Conservation (phyloP, 768 basidiomycete species). For the Dentipellis sp. region DNA sequence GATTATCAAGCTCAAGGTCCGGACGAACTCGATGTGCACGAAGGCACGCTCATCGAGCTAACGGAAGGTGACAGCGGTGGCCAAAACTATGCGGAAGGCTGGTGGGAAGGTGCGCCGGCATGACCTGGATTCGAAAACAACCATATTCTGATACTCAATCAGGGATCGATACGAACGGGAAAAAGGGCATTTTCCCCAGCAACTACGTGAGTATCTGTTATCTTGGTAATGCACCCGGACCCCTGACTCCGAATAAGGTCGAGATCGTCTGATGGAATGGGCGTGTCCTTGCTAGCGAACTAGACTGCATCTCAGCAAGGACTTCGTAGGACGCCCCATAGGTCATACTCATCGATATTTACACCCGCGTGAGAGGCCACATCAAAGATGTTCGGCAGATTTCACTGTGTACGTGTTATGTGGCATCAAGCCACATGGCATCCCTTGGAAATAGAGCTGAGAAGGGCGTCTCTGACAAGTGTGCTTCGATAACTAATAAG, state of each 20-base stretch:
- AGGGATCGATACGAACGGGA: slow-evolving; percentile 54
- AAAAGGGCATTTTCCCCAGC: slow-evolving; percentile 78
- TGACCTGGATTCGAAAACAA: neutral
- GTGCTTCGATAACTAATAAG: too few relatives aligned
- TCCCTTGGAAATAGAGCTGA: too few relatives aligned
- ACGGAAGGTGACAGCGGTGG: slow-evolving; percentile 54
- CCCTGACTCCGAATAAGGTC: neutral
- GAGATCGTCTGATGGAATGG: neutral
- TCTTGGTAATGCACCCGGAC: neutral
- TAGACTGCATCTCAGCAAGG: too few relatives aligned
- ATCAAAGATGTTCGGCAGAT: too few relatives aligned
- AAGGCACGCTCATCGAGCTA: slow-evolving; percentile 55
- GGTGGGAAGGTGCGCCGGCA: slow-evolving; percentile 69
- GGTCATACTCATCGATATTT: too few relatives aligned
- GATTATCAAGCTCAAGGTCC: slow-evolving; percentile 64
- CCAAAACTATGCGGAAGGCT: slow-evolving; percentile 63
- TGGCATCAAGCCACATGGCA: too few relatives aligned
- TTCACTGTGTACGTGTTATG: too few relatives aligned
- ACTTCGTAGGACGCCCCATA: too few relatives aligned
- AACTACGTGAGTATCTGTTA: slow-evolving; percentile 60
- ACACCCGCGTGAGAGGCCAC: too few relatives aligned
- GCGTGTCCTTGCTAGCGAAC: too few relatives aligned
- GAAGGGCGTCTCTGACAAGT: too few relatives aligned
- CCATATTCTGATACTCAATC: neutral
- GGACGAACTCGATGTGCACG: slow-evolving; percentile 57